Percentiles rank a stretch among this genome's conserved stretches.
phyloP scores from a whole-genome alignment of 2,329 filamentous ascomycete genomes.

The Teratosphaeriaceae sp. region DNA sequence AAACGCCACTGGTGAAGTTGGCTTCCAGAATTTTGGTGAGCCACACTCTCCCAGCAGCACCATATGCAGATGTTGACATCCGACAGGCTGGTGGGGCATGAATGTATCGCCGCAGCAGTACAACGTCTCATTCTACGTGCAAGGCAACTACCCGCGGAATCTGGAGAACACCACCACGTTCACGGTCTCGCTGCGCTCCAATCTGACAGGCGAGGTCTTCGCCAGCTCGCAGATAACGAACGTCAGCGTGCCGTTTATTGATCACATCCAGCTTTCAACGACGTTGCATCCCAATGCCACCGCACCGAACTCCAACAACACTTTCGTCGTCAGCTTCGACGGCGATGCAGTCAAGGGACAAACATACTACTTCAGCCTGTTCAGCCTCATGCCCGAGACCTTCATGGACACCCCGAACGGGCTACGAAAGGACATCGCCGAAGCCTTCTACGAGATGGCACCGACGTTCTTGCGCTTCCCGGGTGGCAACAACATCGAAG shows the following conservation, averaged over 20 bases:
- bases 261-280: neutral
- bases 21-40: constrained; percentile 40
- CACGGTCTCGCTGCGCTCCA: constrained; percentile 2
- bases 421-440: constrained; percentile 5
- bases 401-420: constrained; percentile 4
- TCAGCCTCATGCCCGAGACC: constrained; percentile 6
- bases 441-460: neutral
- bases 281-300: constrained; percentile 2
- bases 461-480: constrained; percentile 5
- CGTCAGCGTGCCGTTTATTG: constrained; percentile 2
- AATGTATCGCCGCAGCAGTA: constrained; percentile 44
- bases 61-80: neutral
- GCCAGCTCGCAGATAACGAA: constrained; percentile 1
- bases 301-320: constrained; percentile 2
- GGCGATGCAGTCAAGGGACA: constrained; percentile 3
- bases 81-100: constrained; percentile 38
- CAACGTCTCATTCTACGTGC: constrained; percentile 45
- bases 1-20: constrained; percentile 33
- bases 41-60: constrained; percentile 7
- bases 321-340: constrained; percentile 2
- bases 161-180: neutral
- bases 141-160: constrained; percentile 27
- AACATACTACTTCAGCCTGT: constrained; percentile 5
- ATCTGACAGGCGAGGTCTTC: constrained; percentile 2
- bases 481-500: constrained; percentile 8